Base-by-base conservation (phyloP, 768 basidiomycete species). In the Lyophyllum atratum region DNA sequence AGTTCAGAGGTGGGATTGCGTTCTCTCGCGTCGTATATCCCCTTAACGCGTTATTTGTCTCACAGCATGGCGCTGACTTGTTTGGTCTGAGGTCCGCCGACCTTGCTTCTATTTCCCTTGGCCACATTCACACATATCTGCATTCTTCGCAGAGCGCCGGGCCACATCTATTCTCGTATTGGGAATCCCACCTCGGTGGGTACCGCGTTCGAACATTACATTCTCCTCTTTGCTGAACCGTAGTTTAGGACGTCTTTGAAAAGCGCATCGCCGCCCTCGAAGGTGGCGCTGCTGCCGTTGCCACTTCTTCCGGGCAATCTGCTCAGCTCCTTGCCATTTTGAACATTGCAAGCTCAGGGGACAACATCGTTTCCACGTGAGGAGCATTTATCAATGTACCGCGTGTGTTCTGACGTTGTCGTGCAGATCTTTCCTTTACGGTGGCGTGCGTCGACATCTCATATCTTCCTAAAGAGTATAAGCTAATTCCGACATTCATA, bases 341-440 rank as follows among this genome's bases (percentile, higher is more conserved):
- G 0, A 79, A 85, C 26, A 66, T 90, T 39, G 85, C 86, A 0
- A 71, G 77, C 3, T 65, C 78, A 15, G 92, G 92, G 0, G 91
- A 93, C 65, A 93, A 93, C 68, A 89, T 92, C 57, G 85, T 93
- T 9, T 83, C 87, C 3, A 82, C 86, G 85, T 87, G 57, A 68
- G 84, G 74, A 2, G 15, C 2, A 15, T 1, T 22, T 19, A 17
- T 29, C 8, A n/a, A 22, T 5, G 5, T 29, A 6, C n/a, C 15
- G 1, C 7, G 2, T 63, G 56, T 60, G 39, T 51, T 31, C 37
- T 37, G 37, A 43, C 47, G 5, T 21, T 25, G 0, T 9, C 11
- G 19, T 17, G 12, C 46, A 87, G 85, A 1, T 83, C 87, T 4
- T 83, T 76, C 66, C 75, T 91, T 15, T 90, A 90, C 56, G 88